Evolutionary conservation across 805 yeast species (phyloP).

Genomic region (Tetrapisispora fleetii): DNA sequence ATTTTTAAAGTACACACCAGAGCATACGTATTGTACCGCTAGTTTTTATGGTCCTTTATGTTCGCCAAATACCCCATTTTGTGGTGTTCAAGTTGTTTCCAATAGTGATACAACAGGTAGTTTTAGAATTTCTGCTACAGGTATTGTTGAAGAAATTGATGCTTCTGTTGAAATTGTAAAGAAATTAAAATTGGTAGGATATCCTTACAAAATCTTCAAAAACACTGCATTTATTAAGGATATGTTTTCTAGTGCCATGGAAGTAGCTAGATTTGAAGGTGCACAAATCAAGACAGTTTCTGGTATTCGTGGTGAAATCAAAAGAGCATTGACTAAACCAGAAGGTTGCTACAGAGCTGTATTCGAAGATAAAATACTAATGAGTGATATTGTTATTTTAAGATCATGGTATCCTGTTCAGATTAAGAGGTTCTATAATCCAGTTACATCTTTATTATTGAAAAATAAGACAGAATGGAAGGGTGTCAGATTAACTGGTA

Average conservation of each 20-base stretch:
- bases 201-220: conserved; percentile 86
- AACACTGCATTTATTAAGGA: conserved; percentile 96
- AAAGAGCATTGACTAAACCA: conserved; percentile 85
- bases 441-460: conserved; percentile 82
- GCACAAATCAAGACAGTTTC: conserved; percentile 94
- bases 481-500: conserved; percentile 94
- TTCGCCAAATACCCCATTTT: conserved; percentile 94
- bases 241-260: conserved; percentile 87
- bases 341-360: conserved; percentile 96
- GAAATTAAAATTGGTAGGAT: conserved; percentile 88
- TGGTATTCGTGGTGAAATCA: conserved; percentile 95
- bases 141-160: conserved; percentile 89
- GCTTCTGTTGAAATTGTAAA: conserved; percentile 84
- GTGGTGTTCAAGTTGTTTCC: conserved; percentile 86
- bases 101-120: conserved; percentile 76
- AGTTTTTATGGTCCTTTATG: conserved; percentile 95
- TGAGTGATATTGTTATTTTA: conserved; percentile 82
- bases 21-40: conserved; percentile 92
- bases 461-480: conserved; percentile 78
- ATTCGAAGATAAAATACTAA: conserved; percentile 85
- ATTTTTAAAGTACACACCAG: conserved; percentile 97
- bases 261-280: conserved; percentile 96
- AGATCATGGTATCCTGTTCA: conserved; percentile 96
- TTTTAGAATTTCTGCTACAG: conserved; percentile 94
- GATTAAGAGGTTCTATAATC: conserved; percentile 86